A percentile compares a stretch with the other conserved stretches of the same genome.
Evolutionary conservation across 2,329 filamentous ascomycete genomes (phyloP).

Genomic region (Emergomyces pasteurianus): DNA sequence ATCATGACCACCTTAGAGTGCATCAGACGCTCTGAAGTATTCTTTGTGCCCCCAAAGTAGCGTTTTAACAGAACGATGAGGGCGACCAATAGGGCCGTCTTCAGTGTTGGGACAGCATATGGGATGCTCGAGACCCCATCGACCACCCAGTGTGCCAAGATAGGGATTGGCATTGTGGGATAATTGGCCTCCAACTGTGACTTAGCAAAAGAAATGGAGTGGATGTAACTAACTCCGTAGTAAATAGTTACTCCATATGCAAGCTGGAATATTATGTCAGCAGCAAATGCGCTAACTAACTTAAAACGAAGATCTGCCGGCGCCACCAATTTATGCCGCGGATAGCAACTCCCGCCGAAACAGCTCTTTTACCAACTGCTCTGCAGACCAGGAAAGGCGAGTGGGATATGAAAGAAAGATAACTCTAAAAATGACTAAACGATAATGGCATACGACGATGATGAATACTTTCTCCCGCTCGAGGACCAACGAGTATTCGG

Average conservation of each 20-base stretch:
- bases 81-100: constrained; percentile 40
- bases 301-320: background rate
- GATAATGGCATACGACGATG: constrained; percentile 31
- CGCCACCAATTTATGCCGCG: too few species aligned
- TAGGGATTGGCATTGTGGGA: constrained; percentile 48
- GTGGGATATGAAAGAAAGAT: background rate
- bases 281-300: background rate
- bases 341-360: background rate
- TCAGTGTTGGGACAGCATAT: constrained; percentile 41
- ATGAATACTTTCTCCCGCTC: constrained; percentile 47
- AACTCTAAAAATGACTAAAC: background rate
- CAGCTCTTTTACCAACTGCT: background rate
- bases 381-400: background rate
- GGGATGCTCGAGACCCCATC: constrained; percentile 46
- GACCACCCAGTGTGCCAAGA: constrained; percentile 42
- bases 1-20: constrained; percentile 90
- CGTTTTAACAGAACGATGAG: constrained; percentile 52
- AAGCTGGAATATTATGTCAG: background rate
- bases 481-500: constrained; percentile 50
- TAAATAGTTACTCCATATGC: too few species aligned
- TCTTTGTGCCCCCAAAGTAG: constrained; percentile 65
- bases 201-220: too few species aligned
- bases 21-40: constrained; percentile 68
- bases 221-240: too few species aligned
- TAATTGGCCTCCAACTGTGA: background rate